These are phyloP conservation scores for Blepharisma stoltei DNA, from an alignment of 73 alveolate genomes.

Conservation along the genomic window DNA sequence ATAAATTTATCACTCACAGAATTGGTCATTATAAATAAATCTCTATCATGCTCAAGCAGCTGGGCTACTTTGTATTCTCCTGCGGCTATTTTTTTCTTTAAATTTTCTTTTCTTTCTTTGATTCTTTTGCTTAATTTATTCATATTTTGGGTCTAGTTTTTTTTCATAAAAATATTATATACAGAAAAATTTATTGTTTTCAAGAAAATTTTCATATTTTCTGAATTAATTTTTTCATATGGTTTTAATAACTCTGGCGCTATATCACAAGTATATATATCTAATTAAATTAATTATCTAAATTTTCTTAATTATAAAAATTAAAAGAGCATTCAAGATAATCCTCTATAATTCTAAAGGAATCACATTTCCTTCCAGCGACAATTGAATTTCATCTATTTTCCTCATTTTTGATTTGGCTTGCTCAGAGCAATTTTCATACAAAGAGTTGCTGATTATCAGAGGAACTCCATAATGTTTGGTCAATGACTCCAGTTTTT, in stretches of 20 bases:
- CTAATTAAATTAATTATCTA: no score
- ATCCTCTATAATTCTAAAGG: constrained; percentile 67
- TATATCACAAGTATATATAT: constrained; percentile 10
- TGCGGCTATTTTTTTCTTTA: no score
- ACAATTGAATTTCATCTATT: constrained; percentile 61
- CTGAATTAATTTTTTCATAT: not conserved
- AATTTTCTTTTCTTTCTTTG: no score
- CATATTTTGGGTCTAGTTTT: no score
- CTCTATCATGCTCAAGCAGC: not conserved
- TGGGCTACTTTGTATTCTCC: no score
- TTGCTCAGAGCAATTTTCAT: constrained; percentile 50
- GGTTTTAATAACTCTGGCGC: constrained; percentile 1
- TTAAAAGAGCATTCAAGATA: no score
- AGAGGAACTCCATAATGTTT: constrained; percentile 46
- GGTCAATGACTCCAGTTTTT: constrained; percentile 86
- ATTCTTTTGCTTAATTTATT: no score
- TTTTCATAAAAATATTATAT: no score
- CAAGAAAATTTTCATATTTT: no score
- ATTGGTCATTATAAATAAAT: not conserved
- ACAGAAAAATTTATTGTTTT: no score
- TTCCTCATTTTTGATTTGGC: constrained; percentile 55
- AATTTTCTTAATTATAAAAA: no score
- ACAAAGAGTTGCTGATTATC: constrained; percentile 64
- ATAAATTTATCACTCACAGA: not conserved
- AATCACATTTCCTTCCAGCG: constrained; percentile 65